These are phyloP conservation scores for Cordyceps cicadae DNA, from an alignment of 2,329 filamentous ascomycete genomes.

Conservation along the genomic window DNA sequence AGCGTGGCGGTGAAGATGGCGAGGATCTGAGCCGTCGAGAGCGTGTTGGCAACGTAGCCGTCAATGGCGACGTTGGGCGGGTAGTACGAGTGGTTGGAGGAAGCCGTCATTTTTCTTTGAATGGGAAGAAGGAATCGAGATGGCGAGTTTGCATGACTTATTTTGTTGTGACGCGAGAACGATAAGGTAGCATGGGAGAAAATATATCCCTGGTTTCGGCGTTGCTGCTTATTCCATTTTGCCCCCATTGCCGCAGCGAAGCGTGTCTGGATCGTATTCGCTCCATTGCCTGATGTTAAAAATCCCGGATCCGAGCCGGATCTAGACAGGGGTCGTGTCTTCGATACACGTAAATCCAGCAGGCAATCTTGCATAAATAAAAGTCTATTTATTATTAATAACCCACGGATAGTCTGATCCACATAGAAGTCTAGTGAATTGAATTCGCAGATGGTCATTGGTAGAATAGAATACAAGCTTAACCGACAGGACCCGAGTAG, in stretches of 20 bases:
- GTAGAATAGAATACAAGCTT: no score
- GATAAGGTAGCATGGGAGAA: no score
- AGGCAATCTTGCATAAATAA: no score
- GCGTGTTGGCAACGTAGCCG: conserved; percentile 59
- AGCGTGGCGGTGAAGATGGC: conserved; percentile 50
- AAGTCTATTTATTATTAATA: no score
- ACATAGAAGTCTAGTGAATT: no score
- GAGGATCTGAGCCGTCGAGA: conserved; percentile 50
- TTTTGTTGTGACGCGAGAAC: no score
- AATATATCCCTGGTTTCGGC: no score
- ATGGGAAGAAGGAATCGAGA: no score
- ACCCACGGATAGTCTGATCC: no score
- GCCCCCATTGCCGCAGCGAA: not conserved
- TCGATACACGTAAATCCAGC: not conserved
- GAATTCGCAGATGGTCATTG: no score
- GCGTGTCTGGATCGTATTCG: not conserved
- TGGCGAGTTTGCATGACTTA: no score
- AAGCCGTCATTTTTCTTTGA: not conserved
- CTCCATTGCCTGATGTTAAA: not conserved
- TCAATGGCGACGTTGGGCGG: conserved; percentile 54
- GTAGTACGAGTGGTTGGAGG: conserved; percentile 56
- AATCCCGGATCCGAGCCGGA: not conserved
- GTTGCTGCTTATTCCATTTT: no score
- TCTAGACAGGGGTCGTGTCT: not conserved
- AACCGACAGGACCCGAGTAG: not conserved